Base-by-base conservation (phyloP, 768 basidiomycete species). In the Suillus sp. region DNA sequence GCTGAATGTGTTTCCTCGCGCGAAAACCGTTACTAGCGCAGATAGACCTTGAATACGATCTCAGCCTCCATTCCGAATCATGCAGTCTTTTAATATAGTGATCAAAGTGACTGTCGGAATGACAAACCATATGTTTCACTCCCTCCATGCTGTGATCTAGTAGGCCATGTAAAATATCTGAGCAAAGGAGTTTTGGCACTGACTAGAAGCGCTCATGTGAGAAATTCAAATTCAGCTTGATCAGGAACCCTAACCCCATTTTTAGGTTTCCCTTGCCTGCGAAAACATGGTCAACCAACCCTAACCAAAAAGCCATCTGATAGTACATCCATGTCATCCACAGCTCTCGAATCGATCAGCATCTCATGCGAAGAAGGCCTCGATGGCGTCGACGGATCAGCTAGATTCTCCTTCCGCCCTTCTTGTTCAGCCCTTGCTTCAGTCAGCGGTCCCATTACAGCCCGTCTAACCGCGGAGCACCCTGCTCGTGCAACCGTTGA, bases 401-500 rank as follows among this genome's bases (percentile, higher is more conserved):
- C 90, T 2, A 80, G 86, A 30, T 93, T 93, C 69, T 84, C 64
- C 0, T 65, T 62, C 22, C 68, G 42, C 11, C n/a, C 56, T 22
- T 64, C 61, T 50, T 63, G 53, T 58, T 62, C 68, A 73, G 89
- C 86, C 3, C 73, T 93, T 22, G 86, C 89, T 9, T 92, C 92
- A 5, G 73, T 93, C 40, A 91, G 91, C 16, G 93, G 93, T 0
- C 93, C 93, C 22, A 88, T 93, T 51, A 87, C 93, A 66, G 89
- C 89, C 56, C 82, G 91, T 20, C 78, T 87, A 9, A 83, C 86
- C 3, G 74, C 83, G 9, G 93, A 95, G 76, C 82, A 85, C 35
- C 84, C 92, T 11, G 87, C 87, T 13, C 84, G 86, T 61, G 86
- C 91, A 0, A 86, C 90, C 0, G 83, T 95, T 66, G 93, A 95